Evolutionary conservation across 2,329 filamentous ascomycete genomes (phyloP).

Genomic region (Ilyonectria mors-panacis): DNA sequence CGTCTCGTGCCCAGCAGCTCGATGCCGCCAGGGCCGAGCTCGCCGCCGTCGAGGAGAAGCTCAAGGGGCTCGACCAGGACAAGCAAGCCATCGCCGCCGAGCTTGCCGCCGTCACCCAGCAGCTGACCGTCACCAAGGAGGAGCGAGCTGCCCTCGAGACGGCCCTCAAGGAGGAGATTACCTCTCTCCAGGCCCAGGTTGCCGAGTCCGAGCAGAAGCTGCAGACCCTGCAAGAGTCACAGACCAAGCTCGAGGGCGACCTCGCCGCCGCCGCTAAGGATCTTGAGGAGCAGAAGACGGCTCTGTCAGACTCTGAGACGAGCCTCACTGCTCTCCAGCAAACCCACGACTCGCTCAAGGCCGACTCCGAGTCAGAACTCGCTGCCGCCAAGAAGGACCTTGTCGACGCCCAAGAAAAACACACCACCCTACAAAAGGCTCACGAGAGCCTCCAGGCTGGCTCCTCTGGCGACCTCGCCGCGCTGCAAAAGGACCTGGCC

Average conservation of each 20-base stretch:
- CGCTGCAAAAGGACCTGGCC: constrained; percentile 41
- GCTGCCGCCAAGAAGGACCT: constrained; percentile 49
- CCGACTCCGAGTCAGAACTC: constrained; percentile 46
- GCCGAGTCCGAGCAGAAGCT: constrained; percentile 52
- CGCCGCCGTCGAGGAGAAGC: constrained; percentile 45
- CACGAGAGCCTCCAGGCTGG: constrained; percentile 45
- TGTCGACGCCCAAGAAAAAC: constrained; percentile 40
- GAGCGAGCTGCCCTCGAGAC: constrained; percentile 53
- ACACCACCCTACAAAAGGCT: constrained; percentile 37
- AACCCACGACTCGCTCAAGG: constrained; percentile 47
- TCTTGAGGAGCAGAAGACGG: constrained; percentile 47
- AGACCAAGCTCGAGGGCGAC: constrained; percentile 51
- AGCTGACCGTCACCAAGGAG: constrained; percentile 53
- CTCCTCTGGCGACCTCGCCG: constrained; percentile 35
- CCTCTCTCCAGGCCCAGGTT: constrained; percentile 53
- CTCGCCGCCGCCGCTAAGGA: constrained; percentile 48
- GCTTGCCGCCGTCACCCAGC: constrained; percentile 51
- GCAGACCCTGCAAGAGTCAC: constrained; percentile 49
- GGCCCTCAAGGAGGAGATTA: constrained; percentile 51
- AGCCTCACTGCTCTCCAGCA: constrained; percentile 47
- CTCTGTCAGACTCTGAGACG: constrained; percentile 47
- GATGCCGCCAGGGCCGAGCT: constrained; percentile 45
- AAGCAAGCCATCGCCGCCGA: constrained; percentile 52
- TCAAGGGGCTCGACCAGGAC: constrained; percentile 46
- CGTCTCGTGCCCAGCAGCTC: constrained; percentile 41